Evolutionary conservation across 139 green algal species (phyloP), one percentile per base, ranked within the genome.

Genomic region (Auxenochlorella protothecoides): DNA sequence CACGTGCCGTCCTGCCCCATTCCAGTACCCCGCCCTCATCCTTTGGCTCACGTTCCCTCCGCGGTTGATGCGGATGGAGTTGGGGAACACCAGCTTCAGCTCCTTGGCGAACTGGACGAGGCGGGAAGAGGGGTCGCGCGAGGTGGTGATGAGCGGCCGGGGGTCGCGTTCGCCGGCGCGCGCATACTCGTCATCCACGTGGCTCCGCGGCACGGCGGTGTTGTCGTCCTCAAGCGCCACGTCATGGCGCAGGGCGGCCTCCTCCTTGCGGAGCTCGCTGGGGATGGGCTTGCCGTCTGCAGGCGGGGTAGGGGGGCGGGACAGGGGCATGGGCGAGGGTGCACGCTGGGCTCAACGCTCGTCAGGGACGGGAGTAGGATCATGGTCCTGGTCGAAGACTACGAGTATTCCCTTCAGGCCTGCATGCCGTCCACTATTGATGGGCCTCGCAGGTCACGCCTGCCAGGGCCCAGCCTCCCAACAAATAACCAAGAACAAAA

Each of bases 141-240:
- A 93, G 15, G 95, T 99, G 44, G 95, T 99, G 64, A 99, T 70
- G 12, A 99, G 83, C 1, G 93, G 80, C 78, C 96, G 96, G 14
- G 95, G 95, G 77, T 98, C 91, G 8, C 70, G 53, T 79, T 93
- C 85, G 5, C 87, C 90, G 53, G 93, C 91, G 57, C 90, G 84
- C 4, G 87, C 90, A 62, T 99, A 99, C 84, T 99, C 95, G 71
- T 99, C 94, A 75, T 99, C 95, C 2, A 96, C 84, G 72, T 97
- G 93, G 4, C 83, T 91, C 51, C 86, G 78, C 7, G 77, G 83
- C 56, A 94, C 87, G 5, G 89, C 93, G 53, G 95, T 98, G 84
- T 96, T 95, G 72, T 97, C 92, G 74, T 99, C 95, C 72, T 99
- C 95, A 4, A 98, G 81, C 69, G 95, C 90, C 6, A 97, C 80